Evolutionary conservation across 2,329 filamentous ascomycete species (phyloP), one percentile per base, ranked within the genome.

Genomic region (Fusarium lyarnte): DNA sequence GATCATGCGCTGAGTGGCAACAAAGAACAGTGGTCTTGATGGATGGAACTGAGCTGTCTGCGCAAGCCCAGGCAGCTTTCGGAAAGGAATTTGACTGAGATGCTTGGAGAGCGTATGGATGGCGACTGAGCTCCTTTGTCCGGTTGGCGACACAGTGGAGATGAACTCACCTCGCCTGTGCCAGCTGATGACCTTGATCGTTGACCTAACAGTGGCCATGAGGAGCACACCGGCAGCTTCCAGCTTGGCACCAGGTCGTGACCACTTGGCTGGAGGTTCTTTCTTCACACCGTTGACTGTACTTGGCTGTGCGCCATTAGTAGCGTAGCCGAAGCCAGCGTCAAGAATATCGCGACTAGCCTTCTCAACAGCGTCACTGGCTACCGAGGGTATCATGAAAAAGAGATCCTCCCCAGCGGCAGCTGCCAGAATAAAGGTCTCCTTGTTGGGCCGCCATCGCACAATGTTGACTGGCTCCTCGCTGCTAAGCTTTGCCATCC

Each of bases 41-140:
- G 96, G 96, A 82, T 99, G 97, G 88, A 99, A 99, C 75, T 95
- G 94, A 8, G 94, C 95, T 2, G 93, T 92, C 82, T 98, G 95
- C 3, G 95, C 88, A 62, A 93, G 87, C 52, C 92, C 94, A 52
- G 94, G 91, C 35, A 89, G 82, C 60, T 87, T 87, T 68, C 94
- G 92, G 90, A 99, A 98, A 31, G 96, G 97, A 73, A 96, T 91
- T 82, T 99, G 96, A 6, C 94, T 98, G 49, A 95, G 88, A 83
- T 99, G 96, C 82, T 97, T 97, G 63, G 93, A 96, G 69, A 99
- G 86, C 0, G 95, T 98, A 84, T 99, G 96, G 70, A 99, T 97
- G 59, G 94, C 92, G 58, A 99, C 94, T 8, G 96, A 94, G 78
- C 89, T 92, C 74, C 89, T 88, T 79, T 93, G 91, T 36, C 93